Conservation (phyloP, 495 filamentous ascomycete species). For the Podospora tetraspora region DNA sequence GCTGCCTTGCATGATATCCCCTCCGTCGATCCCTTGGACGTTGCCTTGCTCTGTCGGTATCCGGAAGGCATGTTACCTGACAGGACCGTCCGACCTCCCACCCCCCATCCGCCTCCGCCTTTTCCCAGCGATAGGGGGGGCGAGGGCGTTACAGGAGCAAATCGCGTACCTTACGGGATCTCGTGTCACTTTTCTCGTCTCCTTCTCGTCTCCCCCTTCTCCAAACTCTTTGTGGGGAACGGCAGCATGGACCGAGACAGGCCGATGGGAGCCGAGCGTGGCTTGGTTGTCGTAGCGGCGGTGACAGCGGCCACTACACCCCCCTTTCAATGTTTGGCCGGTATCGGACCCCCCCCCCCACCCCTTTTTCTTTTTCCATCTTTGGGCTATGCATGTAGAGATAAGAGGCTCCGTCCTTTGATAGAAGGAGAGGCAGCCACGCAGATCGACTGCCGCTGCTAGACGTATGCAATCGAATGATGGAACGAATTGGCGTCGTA, state of each 20-base stretch:
- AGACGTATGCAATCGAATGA: not conserved
- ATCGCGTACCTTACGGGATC: not conserved
- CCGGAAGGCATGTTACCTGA: not conserved
- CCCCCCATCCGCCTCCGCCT: not conserved
- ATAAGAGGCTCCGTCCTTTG: not conserved
- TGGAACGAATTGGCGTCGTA: not conserved
- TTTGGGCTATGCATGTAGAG: not conserved
- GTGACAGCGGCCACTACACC: not conserved
- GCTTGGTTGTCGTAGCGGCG: no score
- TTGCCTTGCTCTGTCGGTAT: not conserved
- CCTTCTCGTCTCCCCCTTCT: not conserved
- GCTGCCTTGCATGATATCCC: not conserved
- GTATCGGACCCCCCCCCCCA: not conserved
- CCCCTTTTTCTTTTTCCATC: not conserved
- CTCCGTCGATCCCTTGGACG: not conserved
- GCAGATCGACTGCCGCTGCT: not conserved
- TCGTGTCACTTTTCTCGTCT: conserved; percentile 2
- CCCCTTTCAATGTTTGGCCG: not conserved
- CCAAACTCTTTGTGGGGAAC: not conserved
- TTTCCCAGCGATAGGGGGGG: not conserved
- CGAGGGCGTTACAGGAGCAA: not conserved
- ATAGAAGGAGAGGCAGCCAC: not conserved
- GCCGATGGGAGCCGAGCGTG: not conserved
- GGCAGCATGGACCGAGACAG: not conserved
- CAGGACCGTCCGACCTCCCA: not conserved